A percentile compares a stretch with the other conserved stretches of the same genome.
These are phyloP conservation scores for Coccomyxa sp. DNA, from an alignment of 139 green algal species.

Conservation along the genomic window DNA sequence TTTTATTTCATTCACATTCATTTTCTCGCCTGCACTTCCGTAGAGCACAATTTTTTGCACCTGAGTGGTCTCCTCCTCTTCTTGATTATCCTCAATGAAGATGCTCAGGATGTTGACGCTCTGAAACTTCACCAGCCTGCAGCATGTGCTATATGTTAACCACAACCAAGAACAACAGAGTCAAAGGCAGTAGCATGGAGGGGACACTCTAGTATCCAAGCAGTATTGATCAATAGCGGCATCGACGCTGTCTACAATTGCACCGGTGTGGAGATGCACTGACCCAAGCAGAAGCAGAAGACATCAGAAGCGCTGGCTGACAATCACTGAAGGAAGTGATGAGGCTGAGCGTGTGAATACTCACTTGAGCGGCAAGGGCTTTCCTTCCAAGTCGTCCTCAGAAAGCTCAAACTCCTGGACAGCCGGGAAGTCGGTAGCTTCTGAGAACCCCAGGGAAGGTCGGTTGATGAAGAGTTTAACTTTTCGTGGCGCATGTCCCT, in stretches of 20 bases:
- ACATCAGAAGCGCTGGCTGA: too few species aligned
- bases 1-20: constrained; percentile 75
- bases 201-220: too few species aligned
- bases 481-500: constrained; percentile 8
- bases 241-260: background rate
- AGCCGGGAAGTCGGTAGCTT: constrained; percentile 35
- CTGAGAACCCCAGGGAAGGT: constrained; percentile 27
- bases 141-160: background rate
- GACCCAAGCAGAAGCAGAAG: background rate
- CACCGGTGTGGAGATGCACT: background rate
- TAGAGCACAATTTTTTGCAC: constrained; percentile 61
- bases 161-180: too few species aligned
- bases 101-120: constrained; percentile 59
- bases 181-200: too few species aligned
- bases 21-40: constrained; percentile 48
- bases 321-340: too few species aligned
- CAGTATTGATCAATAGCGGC: background rate
- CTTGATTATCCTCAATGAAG: constrained; percentile 66
- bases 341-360: background rate
- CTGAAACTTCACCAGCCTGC: constrained; percentile 73
- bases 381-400: constrained; percentile 42
- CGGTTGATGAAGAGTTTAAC: constrained; percentile 69
- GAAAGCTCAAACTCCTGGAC: constrained; percentile 64
- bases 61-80: constrained; percentile 58
- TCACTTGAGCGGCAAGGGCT: constrained; percentile 57